Evolutionary conservation across 2,329 filamentous ascomycete genomes (phyloP), one percentile per base, ranked within the genome.

Genomic region (Botrytis hyacinthi): DNA sequence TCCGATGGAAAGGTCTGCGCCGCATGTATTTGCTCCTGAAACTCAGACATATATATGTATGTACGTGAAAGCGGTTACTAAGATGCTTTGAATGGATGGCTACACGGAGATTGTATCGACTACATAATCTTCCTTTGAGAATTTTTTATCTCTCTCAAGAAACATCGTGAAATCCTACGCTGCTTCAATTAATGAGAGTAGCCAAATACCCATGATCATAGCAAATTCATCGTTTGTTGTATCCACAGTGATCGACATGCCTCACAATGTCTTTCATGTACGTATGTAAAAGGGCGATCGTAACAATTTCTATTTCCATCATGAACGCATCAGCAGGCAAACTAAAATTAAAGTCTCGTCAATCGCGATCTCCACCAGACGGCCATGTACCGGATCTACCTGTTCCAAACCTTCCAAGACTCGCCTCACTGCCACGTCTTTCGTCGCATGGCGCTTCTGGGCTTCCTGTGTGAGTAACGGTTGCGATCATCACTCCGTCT

Each of bases 1-100:
- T 48, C 51, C 48, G 29, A 68, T 69, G 26, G 12, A 48, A 72
- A 60, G 20, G 44, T 42, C 37, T 59, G n/a, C 66, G n/a, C n/a
- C 66, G 40, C 44, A 16, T 42, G 60, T 60, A 40, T 22, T 40
- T 10, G 20, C 40, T 54, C 46, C 51, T 60, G 18, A 59, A 68
- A 69, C 63, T 18, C 37, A 44, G 16, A 46, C 35, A 59, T n/a
- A 42, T 57, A 46, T 16, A 16, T n/a, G 26, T 51, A 51, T 72
- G 29, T 57, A 72, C 70, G 61, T 72, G 51, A 65, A 46, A 57
- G 46, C 70, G 46, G 37, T 68, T 67, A 44, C 26, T n/a, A 40
- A 48, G 6, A 40, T 57, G 26, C 20, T n/a, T 26, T 57, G 42
- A 60, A 59, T 72, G 71, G 51, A 68, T 37, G 37, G 62, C 29